phyloP scores from a whole-genome alignment of 805 yeast species.

The Candida caryicola region DNA sequence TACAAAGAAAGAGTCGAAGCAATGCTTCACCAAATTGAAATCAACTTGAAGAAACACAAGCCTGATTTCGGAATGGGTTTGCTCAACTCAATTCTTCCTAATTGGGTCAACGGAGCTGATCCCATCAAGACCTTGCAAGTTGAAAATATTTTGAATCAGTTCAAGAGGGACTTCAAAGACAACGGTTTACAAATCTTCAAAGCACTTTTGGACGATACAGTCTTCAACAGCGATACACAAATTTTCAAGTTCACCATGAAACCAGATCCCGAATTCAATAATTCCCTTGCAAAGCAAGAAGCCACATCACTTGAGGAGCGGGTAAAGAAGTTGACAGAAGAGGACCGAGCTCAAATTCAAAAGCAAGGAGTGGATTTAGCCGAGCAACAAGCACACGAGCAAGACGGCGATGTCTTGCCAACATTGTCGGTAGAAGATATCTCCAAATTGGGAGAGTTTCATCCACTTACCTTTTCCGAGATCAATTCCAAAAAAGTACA shows the following conservation, averaged over 20 bases:
- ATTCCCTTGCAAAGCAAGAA: slow-evolving; percentile 55
- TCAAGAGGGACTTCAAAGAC: slow-evolving; percentile 56
- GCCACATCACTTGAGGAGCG: slow-evolving; percentile 52
- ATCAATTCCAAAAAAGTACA: slow-evolving; percentile 33
- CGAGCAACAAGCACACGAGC: slow-evolving; percentile 61
- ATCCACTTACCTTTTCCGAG: slow-evolving; percentile 25
- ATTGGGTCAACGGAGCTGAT: slow-evolving; percentile 81
- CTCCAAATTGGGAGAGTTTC: slow-evolving; percentile 48
- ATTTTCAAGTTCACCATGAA: slow-evolving; percentile 71
- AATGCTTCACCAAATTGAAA: slow-evolving; percentile 81
- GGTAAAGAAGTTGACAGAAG: slow-evolving; percentile 38
- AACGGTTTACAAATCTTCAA: slow-evolving; percentile 56
- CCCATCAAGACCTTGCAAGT: slow-evolving; percentile 69
- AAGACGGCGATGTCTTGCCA: slow-evolving; percentile 79
- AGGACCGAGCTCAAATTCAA: slow-evolving; percentile 56
- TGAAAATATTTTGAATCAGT: slow-evolving; percentile 54
- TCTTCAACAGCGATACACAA: slow-evolving; percentile 47
- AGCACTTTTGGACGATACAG: slow-evolving; percentile 51
- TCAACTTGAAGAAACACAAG: slow-evolving; percentile 79
- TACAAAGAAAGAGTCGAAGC: slow-evolving; percentile 64
- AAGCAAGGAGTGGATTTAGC: slow-evolving; percentile 60
- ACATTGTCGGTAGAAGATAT: slow-evolving; percentile 74
- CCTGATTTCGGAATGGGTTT: slow-evolving; percentile 86
- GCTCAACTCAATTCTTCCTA: slow-evolving; percentile 70
- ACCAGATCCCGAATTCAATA: slow-evolving; percentile 60